These are phyloP conservation scores for Leccinum solheimii DNA, from an alignment of 1,284 basidiomycete species.

Conservation along the genomic window DNA sequence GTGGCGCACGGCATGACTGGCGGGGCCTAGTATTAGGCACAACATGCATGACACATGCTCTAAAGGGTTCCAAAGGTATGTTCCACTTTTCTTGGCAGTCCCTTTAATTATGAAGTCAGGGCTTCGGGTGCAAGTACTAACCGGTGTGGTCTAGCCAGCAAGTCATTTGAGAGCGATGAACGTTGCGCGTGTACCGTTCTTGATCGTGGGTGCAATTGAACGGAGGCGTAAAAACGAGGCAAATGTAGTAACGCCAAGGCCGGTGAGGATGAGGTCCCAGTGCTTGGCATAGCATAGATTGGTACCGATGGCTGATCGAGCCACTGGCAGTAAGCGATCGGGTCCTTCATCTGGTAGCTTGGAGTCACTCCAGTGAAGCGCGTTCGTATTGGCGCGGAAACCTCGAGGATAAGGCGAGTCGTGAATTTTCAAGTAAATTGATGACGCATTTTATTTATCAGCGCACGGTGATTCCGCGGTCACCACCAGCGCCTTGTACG, in stretches of 20 bases:
- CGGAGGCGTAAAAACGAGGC: neutral
- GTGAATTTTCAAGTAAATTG: neutral
- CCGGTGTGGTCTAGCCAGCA: neutral
- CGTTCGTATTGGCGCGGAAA: neutral
- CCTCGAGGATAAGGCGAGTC: conserved; percentile 25
- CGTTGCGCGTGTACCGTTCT: neutral
- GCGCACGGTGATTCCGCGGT: conserved; percentile 1
- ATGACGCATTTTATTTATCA: neutral
- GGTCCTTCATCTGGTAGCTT: neutral
- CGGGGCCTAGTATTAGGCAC: conserved; percentile 6
- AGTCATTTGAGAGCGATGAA: neutral
- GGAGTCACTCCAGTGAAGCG: neutral
- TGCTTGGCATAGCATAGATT: neutral
- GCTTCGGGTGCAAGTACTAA: neutral
- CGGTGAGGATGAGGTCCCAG: neutral
- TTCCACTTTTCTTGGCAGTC: conserved; percentile 12
- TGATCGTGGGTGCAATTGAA: neutral
- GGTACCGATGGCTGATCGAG: neutral
- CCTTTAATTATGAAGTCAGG: neutral
- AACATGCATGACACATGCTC: conserved; percentile 6
- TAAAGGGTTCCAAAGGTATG: neutral
- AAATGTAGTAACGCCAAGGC: neutral
- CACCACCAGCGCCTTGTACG: neutral
- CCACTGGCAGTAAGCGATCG: conserved; percentile 17
- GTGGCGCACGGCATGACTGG: conserved; percentile 4